These are phyloP conservation scores for Plasmodium fragile DNA, from an alignment of 169 alveolate genomes.

Conservation along the genomic window DNA sequence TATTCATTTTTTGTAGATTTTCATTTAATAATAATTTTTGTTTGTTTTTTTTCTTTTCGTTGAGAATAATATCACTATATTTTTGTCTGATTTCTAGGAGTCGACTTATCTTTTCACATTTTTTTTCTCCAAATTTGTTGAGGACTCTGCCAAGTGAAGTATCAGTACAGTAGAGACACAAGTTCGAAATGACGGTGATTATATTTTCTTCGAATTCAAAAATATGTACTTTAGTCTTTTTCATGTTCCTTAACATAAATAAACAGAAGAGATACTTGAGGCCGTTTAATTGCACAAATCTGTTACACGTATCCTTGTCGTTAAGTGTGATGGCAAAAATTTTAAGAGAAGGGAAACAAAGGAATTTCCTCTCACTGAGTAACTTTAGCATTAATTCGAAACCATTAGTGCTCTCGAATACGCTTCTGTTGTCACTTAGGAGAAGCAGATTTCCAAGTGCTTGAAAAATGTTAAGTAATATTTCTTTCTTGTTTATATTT, in stretches of 20 bases:
- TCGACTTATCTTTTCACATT: slow-evolving; percentile 67
- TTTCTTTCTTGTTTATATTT: slow-evolving; percentile 59
- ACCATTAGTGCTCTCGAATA: slow-evolving; percentile 49
- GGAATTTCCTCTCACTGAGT: slow-evolving; percentile 72
- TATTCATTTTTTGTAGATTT: slow-evolving; percentile 61
- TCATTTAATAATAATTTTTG: slow-evolving; percentile 39
- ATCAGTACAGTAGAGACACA: slow-evolving; percentile 38
- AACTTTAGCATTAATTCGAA: slow-evolving; percentile 71
- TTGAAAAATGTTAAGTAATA: slow-evolving; percentile 60
- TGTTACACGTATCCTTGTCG: slow-evolving; percentile 50
- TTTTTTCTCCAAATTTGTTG: slow-evolving; percentile 74
- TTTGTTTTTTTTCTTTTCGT: slow-evolving; percentile 60
- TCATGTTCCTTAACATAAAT: slow-evolving; percentile 59
- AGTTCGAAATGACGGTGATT: slow-evolving; percentile 59
- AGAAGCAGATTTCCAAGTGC: slow-evolving; percentile 69
- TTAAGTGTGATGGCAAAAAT: slow-evolving; percentile 60
- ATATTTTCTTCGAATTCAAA: slow-evolving; percentile 74
- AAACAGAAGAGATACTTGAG: slow-evolving; percentile 58
- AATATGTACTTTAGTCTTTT: slow-evolving; percentile 29
- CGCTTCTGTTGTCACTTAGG: slow-evolving; percentile 40
- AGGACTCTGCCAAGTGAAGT: slow-evolving; percentile 66
- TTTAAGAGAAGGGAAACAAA: slow-evolving; percentile 66
- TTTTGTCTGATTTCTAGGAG: slow-evolving; percentile 71
- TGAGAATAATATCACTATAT: slow-evolving; percentile 41
- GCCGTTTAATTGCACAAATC: slow-evolving; percentile 57